Conservation (phyloP, 2,329 filamentous ascomycete genomes). For the Claviceps citrina region DNA sequence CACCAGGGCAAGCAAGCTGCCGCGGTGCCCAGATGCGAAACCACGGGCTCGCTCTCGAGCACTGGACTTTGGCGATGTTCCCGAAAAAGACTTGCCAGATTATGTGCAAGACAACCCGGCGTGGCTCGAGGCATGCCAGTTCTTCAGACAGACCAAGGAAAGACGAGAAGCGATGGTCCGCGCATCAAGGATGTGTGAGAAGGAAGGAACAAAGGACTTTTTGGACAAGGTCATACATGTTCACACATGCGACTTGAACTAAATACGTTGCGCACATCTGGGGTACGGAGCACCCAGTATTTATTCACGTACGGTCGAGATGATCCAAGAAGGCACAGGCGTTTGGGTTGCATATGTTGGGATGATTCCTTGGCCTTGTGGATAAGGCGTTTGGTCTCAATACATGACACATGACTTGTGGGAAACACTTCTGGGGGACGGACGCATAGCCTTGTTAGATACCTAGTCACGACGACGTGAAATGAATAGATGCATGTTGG, state of each 20-base stretch:
- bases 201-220: constrained; percentile 12
- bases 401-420: too few species aligned
- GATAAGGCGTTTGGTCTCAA: too few species aligned
- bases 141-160: constrained; percentile 17
- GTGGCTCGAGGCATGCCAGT: constrained; percentile 28
- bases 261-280: background rate
- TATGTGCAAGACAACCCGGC: constrained; percentile 27
- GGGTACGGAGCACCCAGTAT: too few species aligned
- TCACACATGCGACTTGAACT: background rate
- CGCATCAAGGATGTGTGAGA: constrained; percentile 8
- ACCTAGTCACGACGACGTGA: too few species aligned
- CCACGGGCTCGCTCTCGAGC: constrained; percentile 15
- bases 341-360: background rate
- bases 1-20: background rate
- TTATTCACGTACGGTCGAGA: too few species aligned
- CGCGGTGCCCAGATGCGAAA: constrained; percentile 12
- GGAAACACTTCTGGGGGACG: too few species aligned
- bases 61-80: constrained; percentile 23
- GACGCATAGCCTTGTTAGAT: too few species aligned
- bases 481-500: too few species aligned
- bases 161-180: constrained; percentile 3
- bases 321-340: background rate
- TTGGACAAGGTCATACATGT: constrained; percentile 7
- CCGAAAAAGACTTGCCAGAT: constrained; percentile 26
- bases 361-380: background rate